Conservation (phyloP, 148 eudicot genomes). For the Persicaria maculosa region DNA sequence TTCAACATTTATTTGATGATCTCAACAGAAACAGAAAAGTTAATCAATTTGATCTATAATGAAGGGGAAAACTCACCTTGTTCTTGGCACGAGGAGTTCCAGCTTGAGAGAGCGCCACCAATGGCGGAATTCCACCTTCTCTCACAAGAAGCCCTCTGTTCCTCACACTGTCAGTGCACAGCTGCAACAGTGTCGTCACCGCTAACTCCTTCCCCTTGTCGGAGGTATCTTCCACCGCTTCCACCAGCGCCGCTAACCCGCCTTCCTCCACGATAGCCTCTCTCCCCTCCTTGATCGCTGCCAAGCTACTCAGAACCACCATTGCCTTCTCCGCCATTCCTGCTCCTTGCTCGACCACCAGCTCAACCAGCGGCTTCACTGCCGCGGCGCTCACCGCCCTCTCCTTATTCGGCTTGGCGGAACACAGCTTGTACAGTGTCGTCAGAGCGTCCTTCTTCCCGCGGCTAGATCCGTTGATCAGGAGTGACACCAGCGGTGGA, state of each 20-base stretch:
- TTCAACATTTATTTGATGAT: no score
- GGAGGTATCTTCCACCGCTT: conserved; percentile 66
- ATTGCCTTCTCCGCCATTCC: conserved; percentile 86
- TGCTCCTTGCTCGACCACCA: conserved; percentile 38
- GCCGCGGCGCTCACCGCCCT: conserved; percentile 69
- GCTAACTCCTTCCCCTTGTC: conserved; percentile 83
- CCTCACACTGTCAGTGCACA: conserved; percentile 54
- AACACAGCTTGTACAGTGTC: conserved; percentile 73
- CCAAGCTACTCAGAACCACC: conserved; percentile 74
- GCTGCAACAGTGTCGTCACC: conserved; percentile 55
- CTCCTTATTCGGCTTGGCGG: conserved; percentile 60
- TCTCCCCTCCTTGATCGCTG: conserved; percentile 42
- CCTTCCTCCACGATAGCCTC: conserved; percentile 69
- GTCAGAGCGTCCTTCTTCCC: conserved; percentile 88
- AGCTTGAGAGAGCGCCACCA: conserved; percentile 64
- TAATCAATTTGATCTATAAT: no score
- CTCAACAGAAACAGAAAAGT: no score
- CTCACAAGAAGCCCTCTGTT: conserved; percentile 60
- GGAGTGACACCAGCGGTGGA: conserved; percentile 54
- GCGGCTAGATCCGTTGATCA: conserved; percentile 43
- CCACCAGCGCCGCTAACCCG: conserved; percentile 67
- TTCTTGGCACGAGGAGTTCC: conserved; percentile 73
- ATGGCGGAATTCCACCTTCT: conserved; percentile 86
- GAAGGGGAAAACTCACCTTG: conserved; percentile 36
- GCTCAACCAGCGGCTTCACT: conserved; percentile 58